Evolutionary conservation across 441 rosid species (phyloP), one percentile per base, ranked within the genome.

Genomic region (Breynia disticha): DNA sequence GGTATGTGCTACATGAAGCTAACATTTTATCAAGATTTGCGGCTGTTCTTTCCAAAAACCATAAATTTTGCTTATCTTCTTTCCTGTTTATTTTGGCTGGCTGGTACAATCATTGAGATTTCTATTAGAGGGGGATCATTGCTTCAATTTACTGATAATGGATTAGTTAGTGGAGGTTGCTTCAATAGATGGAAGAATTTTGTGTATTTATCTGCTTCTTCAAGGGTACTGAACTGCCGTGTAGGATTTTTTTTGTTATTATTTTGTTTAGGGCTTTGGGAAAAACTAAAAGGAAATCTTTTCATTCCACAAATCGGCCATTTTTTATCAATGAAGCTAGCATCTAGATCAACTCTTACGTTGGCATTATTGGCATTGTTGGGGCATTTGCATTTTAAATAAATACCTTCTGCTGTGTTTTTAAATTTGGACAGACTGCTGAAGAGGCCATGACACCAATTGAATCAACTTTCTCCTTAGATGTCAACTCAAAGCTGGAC

Each of bases 381-480:
- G 14, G 62, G 53, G 37, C 19, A 44, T 37, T 18, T 17, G 21
- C 50, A 18, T 55, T 56, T 48, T 4, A 35, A 47, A 35, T 48
- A 20, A 46, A 46, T 46, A 28, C 15, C 11, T 65, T 46, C 35
- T 53, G 20, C 43, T 72, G 42, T 45, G 28, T 52, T 41, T 42
- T 55, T 54, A 37, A 24, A 45, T 54, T 51, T 63, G 46, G 60
- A 65, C 87, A 93, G 96, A 93, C 97, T 32, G 98, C 97, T 46
- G 93, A 86, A 64, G 96, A 93, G 76, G 98, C 98, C 39, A 89
- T 93, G 98, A 93, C 98, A 16, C 98, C 98, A 24, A 93, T 93
- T 64, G 97, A 93, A 65, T 87, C 94, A 32, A 86, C 95, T 54
- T 91, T 91, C 63, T 88, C 97, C 16, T 67, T 90, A 60, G 95